Evolutionary conservation across 1,284 basidiomycete species (phyloP), one percentile per base, ranked within the genome.

Genomic region (Mycena sp.): DNA sequence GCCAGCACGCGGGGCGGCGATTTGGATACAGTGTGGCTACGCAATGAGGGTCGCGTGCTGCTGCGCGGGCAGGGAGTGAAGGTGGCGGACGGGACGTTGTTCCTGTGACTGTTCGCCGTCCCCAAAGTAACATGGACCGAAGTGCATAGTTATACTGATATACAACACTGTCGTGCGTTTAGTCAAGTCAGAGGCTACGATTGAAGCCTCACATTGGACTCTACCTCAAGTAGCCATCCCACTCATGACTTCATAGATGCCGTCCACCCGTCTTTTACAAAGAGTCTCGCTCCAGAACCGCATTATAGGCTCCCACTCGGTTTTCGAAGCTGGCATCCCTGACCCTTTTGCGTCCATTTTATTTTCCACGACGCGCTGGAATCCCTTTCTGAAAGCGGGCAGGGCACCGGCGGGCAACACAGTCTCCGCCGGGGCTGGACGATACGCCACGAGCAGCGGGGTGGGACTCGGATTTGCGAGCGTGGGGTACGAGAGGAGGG

Each of bases 281-380:
- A 96, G 77, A 52, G 82, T 77, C 74, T 89, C 85, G 68, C 92
- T 91, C 94, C 94, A 96, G 75, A 95, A 95, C 62, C 82, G 80
- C 92, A 96, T 95, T 49, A 96, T 84, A 1, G 87, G 87, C 69
- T 86, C 84, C 92, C 93, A 95, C 71, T 95, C 93, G 9, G 87
- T 85, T 67, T 79, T 83, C n/a, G 87, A 88, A 17, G 82, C 77
- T 3, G 92, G 93, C 94, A 96, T 96, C 3, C 86, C 88, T 35
- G 21, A 6, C 68, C 71, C 37, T 82, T 77, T 80, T 1, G 71
- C 73, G 3, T 72, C 76, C 67, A 82, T 78, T 69, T 78, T 80
- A 10, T 81, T 79, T 61, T 91, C 86, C 30, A 71, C 75, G 14
- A 90, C 78, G 25, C 71, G 72, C 28, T 72, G 70, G 70, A 86